These are phyloP conservation scores for Termitomyces eurrhizus DNA, from an alignment of 768 basidiomycete genomes.

Conservation along the genomic window DNA sequence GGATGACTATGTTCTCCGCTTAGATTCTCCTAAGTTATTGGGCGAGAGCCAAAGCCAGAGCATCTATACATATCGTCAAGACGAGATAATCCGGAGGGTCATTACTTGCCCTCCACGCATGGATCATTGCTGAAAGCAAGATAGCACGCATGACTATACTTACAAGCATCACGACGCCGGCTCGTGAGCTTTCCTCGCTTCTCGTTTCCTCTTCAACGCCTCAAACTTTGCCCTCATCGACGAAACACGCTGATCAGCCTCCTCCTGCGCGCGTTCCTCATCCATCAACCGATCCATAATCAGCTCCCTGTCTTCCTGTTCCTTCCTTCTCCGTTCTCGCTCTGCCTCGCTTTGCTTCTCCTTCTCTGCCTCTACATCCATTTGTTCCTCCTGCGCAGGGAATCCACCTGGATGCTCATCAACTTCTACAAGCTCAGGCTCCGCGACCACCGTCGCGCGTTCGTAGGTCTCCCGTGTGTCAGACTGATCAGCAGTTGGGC, in stretches of 20 bases:
- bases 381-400: constrained; percentile 28
- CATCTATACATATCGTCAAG: neutral
- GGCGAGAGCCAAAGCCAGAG: neutral
- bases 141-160: neutral
- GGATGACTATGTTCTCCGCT: no score
- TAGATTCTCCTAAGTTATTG: neutral
- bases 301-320: constrained; percentile 72
- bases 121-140: neutral
- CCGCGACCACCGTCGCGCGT: constrained; percentile 67
- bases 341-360: constrained; percentile 36
- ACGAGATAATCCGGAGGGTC: neutral
- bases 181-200: constrained; percentile 20
- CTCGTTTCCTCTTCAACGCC: constrained; percentile 39
- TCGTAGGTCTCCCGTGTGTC: constrained; percentile 52
- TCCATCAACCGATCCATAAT: constrained; percentile 85
- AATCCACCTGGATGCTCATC: constrained; percentile 46
- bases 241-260: constrained; percentile 74
- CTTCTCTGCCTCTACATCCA: constrained; percentile 22
- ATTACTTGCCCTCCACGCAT: neutral
- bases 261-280: constrained; percentile 84
- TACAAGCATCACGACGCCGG: constrained; percentile 1
- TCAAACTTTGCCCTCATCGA: constrained; percentile 65
- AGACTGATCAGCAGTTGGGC: constrained; percentile 25
- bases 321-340: constrained; percentile 44
- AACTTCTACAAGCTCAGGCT: constrained; percentile 48